Evolutionary conservation across 768 basidiomycete species (phyloP), one percentile per base, ranked within the genome.

Genomic region (Rhizopogon roseolus): DNA sequence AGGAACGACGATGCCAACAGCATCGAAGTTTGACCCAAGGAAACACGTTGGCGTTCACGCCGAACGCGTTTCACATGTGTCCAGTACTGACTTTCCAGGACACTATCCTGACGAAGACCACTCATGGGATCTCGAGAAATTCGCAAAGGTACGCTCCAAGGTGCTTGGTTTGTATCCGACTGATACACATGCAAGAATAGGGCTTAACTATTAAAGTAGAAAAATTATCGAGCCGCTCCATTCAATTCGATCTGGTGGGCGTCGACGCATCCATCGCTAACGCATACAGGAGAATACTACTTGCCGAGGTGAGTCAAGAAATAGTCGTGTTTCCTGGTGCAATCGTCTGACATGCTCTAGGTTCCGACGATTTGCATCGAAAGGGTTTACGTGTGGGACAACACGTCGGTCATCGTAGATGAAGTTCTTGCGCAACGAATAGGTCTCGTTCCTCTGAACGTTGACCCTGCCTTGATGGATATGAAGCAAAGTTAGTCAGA

Each of bases 191-290:
- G 51, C 58, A 54, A 74, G 72, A 67, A 62, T 70, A 92, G 92
- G 87, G 78, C 63, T 74, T 95, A 52, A 73, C 76, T 64, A 82
- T 93, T 9, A 77, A 85, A 53, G 78, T 97, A 36, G 83, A 89
- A 56, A 80, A 90, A 41, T 73, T 95, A 36, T 96, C 94, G 0
- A 80, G 88, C 41, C 80, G 86, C 14, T 86, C 88, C 2, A 82
- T 97, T 57, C 95, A 98, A 60, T 96, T 99, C 68, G 97, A 99
- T 71, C 76, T 98, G 42, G 81, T 98, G 53, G 95, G 96, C 5
- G 88, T 98, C 28, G 96, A 99, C 67, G 91, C 97, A 0, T 90
- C 93, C 14, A 90, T 99, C 54, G 94, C 97, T 29, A 98, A 99
- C 68, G 93, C 96, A 0, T 82, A 96, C 59, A 79, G 97, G 27